phyloP scores from a whole-genome alignment of 495 filamentous ascomycete species.

The Lepidopterella palustris region DNA sequence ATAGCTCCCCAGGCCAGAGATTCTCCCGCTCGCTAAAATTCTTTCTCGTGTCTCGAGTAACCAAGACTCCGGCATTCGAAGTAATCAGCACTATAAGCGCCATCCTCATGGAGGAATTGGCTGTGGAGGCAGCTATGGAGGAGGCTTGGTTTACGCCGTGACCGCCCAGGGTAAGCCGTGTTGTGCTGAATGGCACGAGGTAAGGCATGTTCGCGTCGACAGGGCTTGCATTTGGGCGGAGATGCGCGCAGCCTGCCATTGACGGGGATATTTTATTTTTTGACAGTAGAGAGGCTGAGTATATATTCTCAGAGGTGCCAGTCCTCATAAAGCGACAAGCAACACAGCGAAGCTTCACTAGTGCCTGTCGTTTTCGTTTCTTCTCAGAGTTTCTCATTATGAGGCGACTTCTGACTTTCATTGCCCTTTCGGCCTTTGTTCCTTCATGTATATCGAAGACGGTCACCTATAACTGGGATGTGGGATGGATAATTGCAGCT shows the following conservation, averaged over 20 bases:
- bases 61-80: background rate
- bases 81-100: background rate
- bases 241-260: background rate
- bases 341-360: background rate
- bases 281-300: background rate
- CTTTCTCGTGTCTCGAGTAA: background rate
- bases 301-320: background rate
- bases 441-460: background rate
- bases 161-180: background rate
- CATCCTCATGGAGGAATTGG: background rate
- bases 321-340: background rate
- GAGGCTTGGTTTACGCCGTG: background rate
- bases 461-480: conserved; percentile 18
- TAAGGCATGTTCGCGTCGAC: background rate
- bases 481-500: conserved; percentile 20
- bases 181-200: background rate
- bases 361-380: background rate
- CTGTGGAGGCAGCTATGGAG: background rate
- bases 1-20: background rate
- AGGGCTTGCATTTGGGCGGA: background rate
- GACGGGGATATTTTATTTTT: background rate
- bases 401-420: background rate
- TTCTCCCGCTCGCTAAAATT: background rate
- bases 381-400: background rate
- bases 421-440: background rate